Evolutionary conservation across 2,329 filamentous ascomycete genomes (phyloP).

Genomic region (Ascochyta koolunga): DNA sequence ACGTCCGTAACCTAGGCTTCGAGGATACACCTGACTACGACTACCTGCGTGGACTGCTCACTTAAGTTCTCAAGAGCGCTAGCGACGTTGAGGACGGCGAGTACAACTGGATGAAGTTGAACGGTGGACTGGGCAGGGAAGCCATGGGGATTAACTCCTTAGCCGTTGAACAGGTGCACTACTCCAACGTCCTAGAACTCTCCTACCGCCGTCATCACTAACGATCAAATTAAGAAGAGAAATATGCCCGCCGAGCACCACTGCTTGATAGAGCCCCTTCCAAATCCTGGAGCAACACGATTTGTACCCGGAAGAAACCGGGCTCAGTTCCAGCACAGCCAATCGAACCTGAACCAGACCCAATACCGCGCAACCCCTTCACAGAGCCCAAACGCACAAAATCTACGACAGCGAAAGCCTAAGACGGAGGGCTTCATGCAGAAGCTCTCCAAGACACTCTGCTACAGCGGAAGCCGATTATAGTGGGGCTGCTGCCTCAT

Average conservation of each 20-base stretch:
- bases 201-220: constrained; percentile 80
- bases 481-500: constrained; percentile 25
- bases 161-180: constrained; percentile 74
- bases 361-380: constrained; percentile 61
- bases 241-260: constrained; percentile 52
- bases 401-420: constrained; percentile 66
- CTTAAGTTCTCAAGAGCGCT: constrained; percentile 90
- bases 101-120: constrained; percentile 99
- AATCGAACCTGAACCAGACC: constrained; percentile 73
- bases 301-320: constrained; percentile 63
- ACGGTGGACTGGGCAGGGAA: constrained; percentile 92
- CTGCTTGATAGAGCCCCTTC: constrained; percentile 55
- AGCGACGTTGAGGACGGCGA: constrained; percentile 97
- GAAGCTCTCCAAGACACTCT: constrained; percentile 91
- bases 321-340: constrained; percentile 96
- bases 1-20: constrained; percentile 96
- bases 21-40: constrained; percentile 99
- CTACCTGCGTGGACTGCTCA: constrained; percentile 94
- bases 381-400: constrained; percentile 54
- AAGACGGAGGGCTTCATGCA: constrained; percentile 76
- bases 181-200: constrained; percentile 79
- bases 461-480: constrained; percentile 66
- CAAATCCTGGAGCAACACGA: constrained; percentile 67
- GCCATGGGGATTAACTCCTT: constrained; percentile 72
- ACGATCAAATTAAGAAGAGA: constrained; percentile 69